Evolutionary conservation across 139 green algal genomes (phyloP).

Genomic region (Coelastrella sp.): DNA sequence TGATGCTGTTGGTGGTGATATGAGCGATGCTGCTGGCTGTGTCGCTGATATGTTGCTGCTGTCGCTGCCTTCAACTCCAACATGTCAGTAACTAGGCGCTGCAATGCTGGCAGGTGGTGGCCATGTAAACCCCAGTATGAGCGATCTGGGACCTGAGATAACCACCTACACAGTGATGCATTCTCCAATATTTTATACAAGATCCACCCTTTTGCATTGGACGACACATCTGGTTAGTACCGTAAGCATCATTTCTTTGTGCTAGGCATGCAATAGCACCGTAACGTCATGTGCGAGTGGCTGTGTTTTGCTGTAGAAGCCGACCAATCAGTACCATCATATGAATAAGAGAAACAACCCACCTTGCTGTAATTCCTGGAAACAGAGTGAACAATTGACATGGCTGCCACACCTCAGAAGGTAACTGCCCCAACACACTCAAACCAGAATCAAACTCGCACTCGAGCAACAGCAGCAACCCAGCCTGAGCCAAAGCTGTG

Average conservation of each 20-base stretch:
- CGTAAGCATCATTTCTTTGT: too few relatives aligned
- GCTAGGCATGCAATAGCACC: too few relatives aligned
- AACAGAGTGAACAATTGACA: conserved; percentile 76
- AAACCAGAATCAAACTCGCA: conserved; percentile 61
- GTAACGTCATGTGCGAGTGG: too few relatives aligned
- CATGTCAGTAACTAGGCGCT: conserved; percentile 46
- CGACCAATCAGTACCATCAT: background rate
- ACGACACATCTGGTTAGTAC: too few relatives aligned
- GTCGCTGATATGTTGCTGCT: conserved; percentile 11
- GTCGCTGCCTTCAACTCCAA: conserved; percentile 49
- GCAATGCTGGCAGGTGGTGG: conserved; percentile 45
- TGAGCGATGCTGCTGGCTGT: background rate
- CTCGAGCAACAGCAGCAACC: conserved; percentile 74
- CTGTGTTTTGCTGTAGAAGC: background rate
- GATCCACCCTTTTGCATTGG: too few relatives aligned
- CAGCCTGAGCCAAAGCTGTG: conserved; percentile 70
- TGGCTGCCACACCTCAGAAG: conserved; percentile 66
- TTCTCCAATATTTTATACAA: too few relatives aligned
- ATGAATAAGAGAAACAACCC: background rate
- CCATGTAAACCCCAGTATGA: conserved; percentile 72
- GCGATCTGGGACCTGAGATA: conserved; percentile 20
- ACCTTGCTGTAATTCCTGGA: conserved; percentile 55
- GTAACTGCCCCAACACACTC: conserved; percentile 55
- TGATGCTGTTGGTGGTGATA: background rate
- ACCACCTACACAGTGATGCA: background rate